Evolutionary conservation across 129 eudicot genomes (phyloP).

Genomic region (Daucus carota): DNA sequence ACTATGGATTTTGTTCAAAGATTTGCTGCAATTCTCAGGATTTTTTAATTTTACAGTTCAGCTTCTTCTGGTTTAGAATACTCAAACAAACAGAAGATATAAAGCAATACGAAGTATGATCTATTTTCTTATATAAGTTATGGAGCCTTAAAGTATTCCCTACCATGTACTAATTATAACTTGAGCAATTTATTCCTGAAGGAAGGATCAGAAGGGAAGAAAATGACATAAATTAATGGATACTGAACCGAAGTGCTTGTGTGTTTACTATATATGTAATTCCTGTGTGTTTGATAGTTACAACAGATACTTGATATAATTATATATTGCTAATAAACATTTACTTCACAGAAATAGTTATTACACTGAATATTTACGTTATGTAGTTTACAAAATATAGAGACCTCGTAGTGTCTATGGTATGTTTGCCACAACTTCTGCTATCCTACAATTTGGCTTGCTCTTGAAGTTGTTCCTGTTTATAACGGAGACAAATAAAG

Average conservation of each 20-base stretch:
- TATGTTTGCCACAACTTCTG: background rate
- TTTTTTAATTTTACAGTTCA: background rate
- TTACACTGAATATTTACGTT: background rate
- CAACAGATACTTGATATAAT: background rate
- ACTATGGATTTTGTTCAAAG: background rate
- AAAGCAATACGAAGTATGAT: background rate
- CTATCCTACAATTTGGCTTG: background rate
- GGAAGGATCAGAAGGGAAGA: background rate
- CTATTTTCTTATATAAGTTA: background rate
- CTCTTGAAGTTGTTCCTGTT: constrained; percentile 11
- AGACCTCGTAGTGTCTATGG: background rate
- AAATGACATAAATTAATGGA: background rate
- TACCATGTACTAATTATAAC: no score
- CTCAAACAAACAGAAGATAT: background rate
- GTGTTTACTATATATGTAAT: background rate
- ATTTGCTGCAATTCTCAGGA: background rate
- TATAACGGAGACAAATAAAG: background rate
- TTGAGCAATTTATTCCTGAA: background rate
- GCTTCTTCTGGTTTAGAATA: background rate
- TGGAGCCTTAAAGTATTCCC: background rate
- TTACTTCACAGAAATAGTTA: background rate
- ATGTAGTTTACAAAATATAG: background rate
- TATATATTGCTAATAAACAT: background rate
- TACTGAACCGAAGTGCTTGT: no score
- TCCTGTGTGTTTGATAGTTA: background rate